phyloP scores from a whole-genome alignment of 2,329 filamentous ascomycete genomes.

The Botrytis pseudocinerea region DNA sequence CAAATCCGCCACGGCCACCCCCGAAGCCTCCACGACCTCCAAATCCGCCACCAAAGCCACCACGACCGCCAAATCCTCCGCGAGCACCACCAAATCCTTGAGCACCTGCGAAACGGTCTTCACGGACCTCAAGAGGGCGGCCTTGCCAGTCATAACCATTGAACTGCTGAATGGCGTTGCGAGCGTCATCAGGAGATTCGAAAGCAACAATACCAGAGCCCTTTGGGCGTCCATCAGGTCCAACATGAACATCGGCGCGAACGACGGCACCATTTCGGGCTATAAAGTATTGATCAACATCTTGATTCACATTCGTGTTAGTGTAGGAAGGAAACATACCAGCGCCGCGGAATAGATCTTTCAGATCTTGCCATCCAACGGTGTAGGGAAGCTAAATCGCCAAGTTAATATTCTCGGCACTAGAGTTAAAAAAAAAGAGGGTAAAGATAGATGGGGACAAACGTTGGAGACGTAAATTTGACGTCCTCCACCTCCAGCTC shows the following conservation, averaged over 20 bases:
- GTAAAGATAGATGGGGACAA: slow-evolving; percentile 55
- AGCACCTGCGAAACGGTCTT: slow-evolving; percentile 84
- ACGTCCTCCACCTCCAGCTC: slow-evolving; percentile 67
- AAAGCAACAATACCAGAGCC: slow-evolving; percentile 97
- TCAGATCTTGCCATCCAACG: slow-evolving; percentile 97
- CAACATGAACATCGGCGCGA: slow-evolving; percentile 91
- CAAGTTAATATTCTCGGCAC: slow-evolving; percentile 42
- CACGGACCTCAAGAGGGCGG: slow-evolving; percentile 86
- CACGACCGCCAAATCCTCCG: slow-evolving; percentile 47
- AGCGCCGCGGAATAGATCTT: slow-evolving; percentile 97
- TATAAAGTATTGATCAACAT: slow-evolving; percentile 40
- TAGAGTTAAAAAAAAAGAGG: slow-evolving; percentile 36
- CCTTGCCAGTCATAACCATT: slow-evolving; percentile 99
- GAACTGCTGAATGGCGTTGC: slow-evolving; percentile 94
- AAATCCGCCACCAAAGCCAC: slow-evolving; percentile 53
- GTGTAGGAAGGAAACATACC: slow-evolving; percentile 60
- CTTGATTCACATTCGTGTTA: slow-evolving; percentile 32
- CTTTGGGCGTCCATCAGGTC: slow-evolving; percentile 90
- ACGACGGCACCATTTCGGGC: slow-evolving; percentile 75
- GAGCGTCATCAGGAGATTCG: slow-evolving; percentile 90
- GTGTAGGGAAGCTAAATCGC: slow-evolving; percentile 83
- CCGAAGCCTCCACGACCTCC: slow-evolving; percentile 59
- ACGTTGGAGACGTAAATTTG: slow-evolving; percentile 99
- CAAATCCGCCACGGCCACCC: slow-evolving; percentile 59
- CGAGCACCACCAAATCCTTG: slow-evolving; percentile 48